These are phyloP conservation scores for Jackrogersella multiformis DNA, from an alignment of 495 filamentous ascomycete genomes.

Conservation along the genomic window DNA sequence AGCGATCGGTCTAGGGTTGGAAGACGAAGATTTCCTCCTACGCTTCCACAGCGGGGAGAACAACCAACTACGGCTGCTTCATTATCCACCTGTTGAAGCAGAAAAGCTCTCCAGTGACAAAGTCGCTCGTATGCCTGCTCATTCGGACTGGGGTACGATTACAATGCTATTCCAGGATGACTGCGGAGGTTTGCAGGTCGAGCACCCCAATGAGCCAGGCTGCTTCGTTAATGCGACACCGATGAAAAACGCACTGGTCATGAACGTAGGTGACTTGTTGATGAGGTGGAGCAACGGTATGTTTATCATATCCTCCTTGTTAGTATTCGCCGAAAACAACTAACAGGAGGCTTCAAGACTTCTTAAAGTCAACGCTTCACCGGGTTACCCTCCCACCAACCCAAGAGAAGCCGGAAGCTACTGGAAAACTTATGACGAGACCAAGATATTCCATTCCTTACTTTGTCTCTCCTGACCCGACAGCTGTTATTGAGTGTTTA, in stretches of 20 bases:
- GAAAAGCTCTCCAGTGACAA: constrained; percentile 55
- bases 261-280: constrained; percentile 69
- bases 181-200: constrained; percentile 64
- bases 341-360: constrained; percentile 47
- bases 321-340: constrained; percentile 5
- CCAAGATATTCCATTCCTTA: constrained; percentile 70
- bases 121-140: constrained; percentile 63
- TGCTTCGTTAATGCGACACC: constrained; percentile 63
- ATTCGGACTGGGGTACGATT: constrained; percentile 61
- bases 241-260: constrained; percentile 61
- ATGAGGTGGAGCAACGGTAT: constrained; percentile 70
- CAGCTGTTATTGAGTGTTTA: constrained; percentile 65
- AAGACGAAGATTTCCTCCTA: constrained; percentile 61
- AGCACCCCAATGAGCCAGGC: constrained; percentile 59
- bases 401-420: constrained; percentile 48
- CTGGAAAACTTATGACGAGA: constrained; percentile 57
- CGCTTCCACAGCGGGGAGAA: constrained; percentile 65
- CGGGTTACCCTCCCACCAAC: constrained; percentile 59
- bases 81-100: constrained; percentile 69
- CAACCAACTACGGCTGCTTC: constrained; percentile 71
- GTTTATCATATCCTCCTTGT: constrained; percentile 12
- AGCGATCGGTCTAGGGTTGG: constrained; percentile 64
- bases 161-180: constrained; percentile 64
- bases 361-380: constrained; percentile 65
- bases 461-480: constrained; percentile 65